Evolutionary conservation across 2,329 filamentous ascomycete genomes (phyloP).

Genomic region (Neophaeococcomyces aloes): DNA sequence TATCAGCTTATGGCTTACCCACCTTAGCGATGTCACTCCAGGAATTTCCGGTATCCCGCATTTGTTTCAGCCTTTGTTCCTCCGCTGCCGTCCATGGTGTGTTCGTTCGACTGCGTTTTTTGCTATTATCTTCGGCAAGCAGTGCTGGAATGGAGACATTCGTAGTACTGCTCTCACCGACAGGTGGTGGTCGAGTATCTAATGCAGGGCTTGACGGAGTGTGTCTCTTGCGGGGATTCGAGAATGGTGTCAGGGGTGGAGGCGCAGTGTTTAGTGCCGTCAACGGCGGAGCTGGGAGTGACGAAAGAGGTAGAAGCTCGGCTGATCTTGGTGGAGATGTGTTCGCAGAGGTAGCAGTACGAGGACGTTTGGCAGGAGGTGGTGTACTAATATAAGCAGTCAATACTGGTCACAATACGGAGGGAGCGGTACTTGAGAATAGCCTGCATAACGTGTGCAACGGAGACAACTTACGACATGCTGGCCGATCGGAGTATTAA

Average conservation of each 20-base stretch:
- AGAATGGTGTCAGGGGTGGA: constrained; percentile 11
- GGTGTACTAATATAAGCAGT: constrained; percentile 1
- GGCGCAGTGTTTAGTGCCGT: constrained; percentile 7
- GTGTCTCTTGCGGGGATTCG: constrained; percentile 36
- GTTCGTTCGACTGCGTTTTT: constrained; percentile 87
- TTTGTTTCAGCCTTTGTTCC: constrained; percentile 81
- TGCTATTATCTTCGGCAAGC: constrained; percentile 32
- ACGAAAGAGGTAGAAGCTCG: not conserved
- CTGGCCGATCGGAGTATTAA: constrained; percentile 4
- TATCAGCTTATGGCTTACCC: constrained; percentile 20
- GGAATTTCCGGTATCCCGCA: constrained; percentile 85
- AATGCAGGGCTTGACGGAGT: constrained; percentile 26
- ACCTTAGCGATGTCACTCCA: constrained; percentile 99
- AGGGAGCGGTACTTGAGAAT: not conserved
- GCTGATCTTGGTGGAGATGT: not conserved
- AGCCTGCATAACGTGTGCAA: constrained; percentile 1
- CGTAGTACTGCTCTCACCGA: constrained; percentile 2
- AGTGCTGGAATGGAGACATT: constrained; percentile 14
- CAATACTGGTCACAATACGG: not conserved
- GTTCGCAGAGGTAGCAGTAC: not conserved
- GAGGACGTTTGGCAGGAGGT: constrained; percentile 6
- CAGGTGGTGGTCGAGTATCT: constrained; percentile 10
- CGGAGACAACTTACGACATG: constrained; percentile 8
- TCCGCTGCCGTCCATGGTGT: constrained; percentile 96
- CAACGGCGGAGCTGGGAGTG: not conserved